Base-by-base conservation (phyloP, 306 rosid species). In the Medicago ruthenica region DNA sequence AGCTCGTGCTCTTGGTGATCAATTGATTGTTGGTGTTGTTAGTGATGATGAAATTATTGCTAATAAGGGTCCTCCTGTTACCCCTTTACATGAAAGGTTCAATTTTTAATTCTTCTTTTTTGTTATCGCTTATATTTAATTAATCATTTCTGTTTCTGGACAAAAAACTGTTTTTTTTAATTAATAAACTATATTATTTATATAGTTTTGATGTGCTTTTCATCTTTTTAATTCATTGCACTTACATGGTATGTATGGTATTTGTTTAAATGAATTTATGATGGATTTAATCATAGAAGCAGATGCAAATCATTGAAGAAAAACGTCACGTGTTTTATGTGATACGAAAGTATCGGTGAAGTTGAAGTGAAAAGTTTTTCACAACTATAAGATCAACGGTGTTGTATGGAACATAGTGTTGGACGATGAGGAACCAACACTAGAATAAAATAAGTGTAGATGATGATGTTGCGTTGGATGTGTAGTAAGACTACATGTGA, bases 11-110 rank as follows among this genome's bases (percentile, higher is more conserved):
- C 83, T 96, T 50, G 99, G 99, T 18, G 99, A 96, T 57, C 90
- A 92, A 77, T 82, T 96, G 55, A 83, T 96, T 59, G 99, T 96
- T 9, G 99, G 99, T 4, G 93, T 96, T 83, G 98, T 96, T 12
- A 90, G 97, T 39, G 99, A 96, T 20, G 97, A 88, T 66, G 99
- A 96, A 82, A 96, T 96, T 72, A 50, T 91, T 51, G 93, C 94
- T 53, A 92, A 96, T 80, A 96, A 96, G 79, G 99, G 99, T 15
- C 99, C 99, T n/a, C 99, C 99, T 0, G 99, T 96, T 80, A 92
- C 93, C 68, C 99, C 96, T 75, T 86, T 85, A 81, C 86, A 82
- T 61, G 91, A 86, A 84, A 92, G 79, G 87, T 93, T 37, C 69
- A 83, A 10, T 40, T 83, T 85, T 58, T 50, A 1, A 21, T 2